These are phyloP conservation scores for Coemansia sp. DNA, from an alignment of 192 early-diverging fungal species.

Conservation along the genomic window DNA sequence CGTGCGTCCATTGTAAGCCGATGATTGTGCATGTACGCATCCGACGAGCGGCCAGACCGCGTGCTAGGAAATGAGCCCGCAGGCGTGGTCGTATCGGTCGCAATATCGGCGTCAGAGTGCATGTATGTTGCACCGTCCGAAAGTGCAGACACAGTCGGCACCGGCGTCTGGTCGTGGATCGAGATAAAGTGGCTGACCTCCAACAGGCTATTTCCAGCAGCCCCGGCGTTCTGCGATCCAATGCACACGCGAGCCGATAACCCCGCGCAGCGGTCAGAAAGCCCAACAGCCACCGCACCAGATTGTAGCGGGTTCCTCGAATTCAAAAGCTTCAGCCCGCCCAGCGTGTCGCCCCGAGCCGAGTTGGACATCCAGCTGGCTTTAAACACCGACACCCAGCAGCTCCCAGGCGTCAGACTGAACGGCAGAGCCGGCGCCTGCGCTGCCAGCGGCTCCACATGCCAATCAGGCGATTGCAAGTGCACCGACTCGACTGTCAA, in stretches of 20 bases:
- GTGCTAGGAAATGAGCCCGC: conserved; percentile 1
- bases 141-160: not conserved
- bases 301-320: not conserved
- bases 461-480: conserved; percentile 27
- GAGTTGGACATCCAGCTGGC: conserved; percentile 4
- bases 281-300: not conserved
- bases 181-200: not conserved
- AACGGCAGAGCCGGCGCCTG: conserved; percentile 8
- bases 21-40: not conserved
- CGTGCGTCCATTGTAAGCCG: not conserved
- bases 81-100: not conserved
- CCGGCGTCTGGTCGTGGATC: not conserved
- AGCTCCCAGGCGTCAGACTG: conserved; percentile 2
- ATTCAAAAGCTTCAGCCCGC: conserved; percentile 18
- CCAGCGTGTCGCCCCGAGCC: not conserved
- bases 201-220: not conserved
- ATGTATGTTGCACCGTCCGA: not conserved
- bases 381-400: conserved; percentile 24
- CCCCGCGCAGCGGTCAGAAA: not conserved
- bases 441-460: conserved; percentile 18
- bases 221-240: not conserved
- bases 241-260: not conserved
- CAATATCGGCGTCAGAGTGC: conserved; percentile 1
- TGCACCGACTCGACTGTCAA: conserved; percentile 11
- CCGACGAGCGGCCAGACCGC: conserved; percentile 9